Evolutionary conservation across 495 filamentous ascomycete species (phyloP).

Genomic region (Ramalina peruviana): DNA sequence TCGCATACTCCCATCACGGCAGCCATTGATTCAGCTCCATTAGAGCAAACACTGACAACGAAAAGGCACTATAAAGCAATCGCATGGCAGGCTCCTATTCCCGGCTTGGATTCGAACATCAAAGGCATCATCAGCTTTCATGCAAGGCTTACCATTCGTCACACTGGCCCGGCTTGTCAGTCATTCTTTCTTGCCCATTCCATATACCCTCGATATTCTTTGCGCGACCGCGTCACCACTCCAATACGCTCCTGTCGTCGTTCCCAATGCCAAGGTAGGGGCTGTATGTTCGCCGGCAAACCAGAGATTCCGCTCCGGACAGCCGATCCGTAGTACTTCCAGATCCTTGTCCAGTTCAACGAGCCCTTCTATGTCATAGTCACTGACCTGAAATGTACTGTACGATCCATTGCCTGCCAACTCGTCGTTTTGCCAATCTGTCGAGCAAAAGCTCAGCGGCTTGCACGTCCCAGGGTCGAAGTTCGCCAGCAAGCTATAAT

Average conservation of each 20-base stretch:
- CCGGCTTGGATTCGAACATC: too few relatives aligned
- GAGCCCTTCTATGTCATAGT: constrained; percentile 45
- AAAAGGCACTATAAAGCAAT: too few relatives aligned
- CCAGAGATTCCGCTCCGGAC: constrained; percentile 62
- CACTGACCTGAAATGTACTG: constrained; percentile 70
- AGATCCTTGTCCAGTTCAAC: constrained; percentile 44
- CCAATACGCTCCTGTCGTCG: constrained; percentile 83
- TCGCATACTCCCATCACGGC: too few relatives aligned
- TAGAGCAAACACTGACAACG: too few relatives aligned
- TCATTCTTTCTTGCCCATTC: constrained; percentile 68
- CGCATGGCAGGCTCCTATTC: too few relatives aligned
- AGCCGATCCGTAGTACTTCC: constrained; percentile 53
- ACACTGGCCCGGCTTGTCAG: constrained; percentile 19
- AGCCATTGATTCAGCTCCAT: too few relatives aligned
- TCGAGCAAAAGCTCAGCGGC: constrained; percentile 50
- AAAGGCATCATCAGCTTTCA: too few relatives aligned
- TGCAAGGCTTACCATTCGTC: too few relatives aligned
- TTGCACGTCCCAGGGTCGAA: constrained; percentile 46
- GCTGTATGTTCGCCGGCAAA: constrained; percentile 91
- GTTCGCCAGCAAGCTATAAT: constrained; percentile 59
- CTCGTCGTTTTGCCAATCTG: constrained; percentile 70
- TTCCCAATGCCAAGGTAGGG: constrained; percentile 78
- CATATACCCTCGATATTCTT: constrained; percentile 37
- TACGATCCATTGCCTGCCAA: constrained; percentile 86
- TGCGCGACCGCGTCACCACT: constrained; percentile 68